These are phyloP conservation scores for Aspergillus hiratsukae DNA, from an alignment of 2,329 filamentous ascomycete species.

Conservation along the genomic window DNA sequence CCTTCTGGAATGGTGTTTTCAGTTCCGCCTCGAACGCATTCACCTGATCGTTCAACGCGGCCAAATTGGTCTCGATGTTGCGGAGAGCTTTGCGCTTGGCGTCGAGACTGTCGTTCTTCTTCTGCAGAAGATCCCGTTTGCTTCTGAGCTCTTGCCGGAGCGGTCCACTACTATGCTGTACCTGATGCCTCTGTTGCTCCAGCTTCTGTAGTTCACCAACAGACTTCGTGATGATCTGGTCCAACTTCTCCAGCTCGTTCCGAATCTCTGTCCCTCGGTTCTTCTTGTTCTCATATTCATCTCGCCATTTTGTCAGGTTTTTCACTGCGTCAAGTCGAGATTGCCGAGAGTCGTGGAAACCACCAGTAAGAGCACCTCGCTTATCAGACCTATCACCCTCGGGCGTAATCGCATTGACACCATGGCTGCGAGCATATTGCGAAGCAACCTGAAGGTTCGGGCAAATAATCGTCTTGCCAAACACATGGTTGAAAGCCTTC, in stretches of 20 bases:
- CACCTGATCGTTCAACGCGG: constrained; percentile 70
- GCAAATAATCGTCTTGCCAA: constrained; percentile 91
- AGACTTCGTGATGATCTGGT: constrained; percentile 85
- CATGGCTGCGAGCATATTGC: constrained; percentile 88
- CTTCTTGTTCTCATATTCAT: constrained; percentile 65
- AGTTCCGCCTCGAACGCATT: constrained; percentile 75
- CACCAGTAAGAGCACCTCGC: constrained; percentile 90
- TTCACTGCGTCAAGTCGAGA: constrained; percentile 85
- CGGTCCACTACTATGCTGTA: constrained; percentile 78
- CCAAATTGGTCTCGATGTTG: constrained; percentile 69
- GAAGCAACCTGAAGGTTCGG: constrained; percentile 81
- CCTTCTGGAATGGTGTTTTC: constrained; percentile 85
- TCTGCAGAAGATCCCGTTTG: constrained; percentile 70
- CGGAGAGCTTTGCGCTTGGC: constrained; percentile 61
- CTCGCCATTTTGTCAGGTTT: constrained; percentile 67
- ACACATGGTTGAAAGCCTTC: constrained; percentile 87
- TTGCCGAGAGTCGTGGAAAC: constrained; percentile 79
- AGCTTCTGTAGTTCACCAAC: constrained; percentile 78
- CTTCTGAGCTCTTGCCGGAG: constrained; percentile 70
- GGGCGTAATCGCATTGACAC: constrained; percentile 86
- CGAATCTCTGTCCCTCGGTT: constrained; percentile 63
- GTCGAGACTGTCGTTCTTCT: constrained; percentile 68
- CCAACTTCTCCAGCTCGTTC: constrained; percentile 68
- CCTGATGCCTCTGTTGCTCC: constrained; percentile 70
- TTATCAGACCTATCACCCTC: constrained; percentile 95